Evolutionary conservation across 2,329 filamentous ascomycete species (phyloP), one percentile per base, ranked within the genome.

Genomic region (Botryotinia globosa): DNA sequence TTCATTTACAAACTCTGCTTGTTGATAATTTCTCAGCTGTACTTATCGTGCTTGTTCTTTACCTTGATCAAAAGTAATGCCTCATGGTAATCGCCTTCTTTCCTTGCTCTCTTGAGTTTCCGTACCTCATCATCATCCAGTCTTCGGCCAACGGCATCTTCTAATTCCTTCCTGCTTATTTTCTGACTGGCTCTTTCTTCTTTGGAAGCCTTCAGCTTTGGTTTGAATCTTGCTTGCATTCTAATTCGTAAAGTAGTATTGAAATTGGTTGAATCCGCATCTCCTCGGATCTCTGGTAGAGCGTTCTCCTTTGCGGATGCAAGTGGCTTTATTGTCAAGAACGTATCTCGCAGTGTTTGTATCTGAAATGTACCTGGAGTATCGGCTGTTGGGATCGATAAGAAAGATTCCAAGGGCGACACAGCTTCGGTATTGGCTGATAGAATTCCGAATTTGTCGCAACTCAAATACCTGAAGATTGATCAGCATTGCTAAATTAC

Each of bases 171-270:
- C 74, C 92, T 87, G 79, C 91, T 95, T 73, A 99, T 93, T 84
- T 95, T 97, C 78, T 95, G 91, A 77, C 88, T 87, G 0, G 92
- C 92, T 84, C 92, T 96, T 76, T 93, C 92, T 80, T 94, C 94
- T 83, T 94, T 97, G 0, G 87, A 88, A 16, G 91, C 91, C 82
- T 91, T 92, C 63, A 96, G 82, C 75, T 88, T 88, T 14, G 95
- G 94, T 85, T 98, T 98, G 85, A 97, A 98, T 68, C 93, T 87
- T 34, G 95, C 94, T 84, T 98, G 95, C 94, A 98, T 98, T 71
- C 94, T 91, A 78, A 98, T 88, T 67, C 93, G 87, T 74, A 97
- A 81, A 10, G 90, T 91, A 16, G 93, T 94, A 77, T 87, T 88
- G 79, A 92, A 92, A 7, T 85, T 87, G 68, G 90, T 88, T 14